phyloP scores from a whole-genome alignment of 1,284 basidiomycete species.

The Schizophyllum commune region DNA sequence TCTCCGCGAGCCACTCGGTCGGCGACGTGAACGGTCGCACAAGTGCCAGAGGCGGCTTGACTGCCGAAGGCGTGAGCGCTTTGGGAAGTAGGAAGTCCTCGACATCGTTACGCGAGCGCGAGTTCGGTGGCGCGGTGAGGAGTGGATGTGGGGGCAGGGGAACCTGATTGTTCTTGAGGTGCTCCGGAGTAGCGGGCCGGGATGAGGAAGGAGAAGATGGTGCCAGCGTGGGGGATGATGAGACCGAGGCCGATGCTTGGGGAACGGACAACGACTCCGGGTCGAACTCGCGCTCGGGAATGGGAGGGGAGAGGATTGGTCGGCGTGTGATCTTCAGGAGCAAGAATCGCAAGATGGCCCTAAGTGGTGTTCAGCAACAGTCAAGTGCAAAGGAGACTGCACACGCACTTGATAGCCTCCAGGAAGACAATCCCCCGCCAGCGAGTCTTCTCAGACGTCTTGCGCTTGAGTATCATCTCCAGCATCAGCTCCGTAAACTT shows the following conservation, averaged over 20 bases:
- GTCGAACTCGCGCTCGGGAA: slow-evolving; percentile 84
- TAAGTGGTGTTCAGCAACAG: slow-evolving; percentile 22
- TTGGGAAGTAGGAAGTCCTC: slow-evolving; percentile 78
- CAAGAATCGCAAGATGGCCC: slow-evolving; percentile 63
- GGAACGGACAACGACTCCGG: slow-evolving; percentile 56
- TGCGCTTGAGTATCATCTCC: slow-evolving; percentile 80
- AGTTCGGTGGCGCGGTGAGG: slow-evolving; percentile 43
- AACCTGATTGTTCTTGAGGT: slow-evolving; percentile 69
- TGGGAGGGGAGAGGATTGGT: slow-evolving; percentile 66
- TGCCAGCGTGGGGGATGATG: slow-evolving; percentile 49
- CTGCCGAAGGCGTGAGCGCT: slow-evolving; percentile 61
- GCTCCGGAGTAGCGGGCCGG: slow-evolving; percentile 56
- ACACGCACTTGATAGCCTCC: slow-evolving; percentile 72
- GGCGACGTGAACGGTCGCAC: slow-evolving; percentile 51
- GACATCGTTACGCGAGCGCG: slow-evolving; percentile 43
- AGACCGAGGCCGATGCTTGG: slow-evolving; percentile 35
- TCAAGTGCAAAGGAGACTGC: slow-evolving; percentile 2
- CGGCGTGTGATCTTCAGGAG: slow-evolving; percentile 67
- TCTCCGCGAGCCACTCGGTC: slow-evolving; percentile 66
- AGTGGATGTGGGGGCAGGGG: slow-evolving; percentile 55
- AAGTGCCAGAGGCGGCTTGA: slow-evolving; percentile 60
- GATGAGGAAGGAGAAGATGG: slow-evolving; percentile 48
- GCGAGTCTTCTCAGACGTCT: slow-evolving; percentile 47
- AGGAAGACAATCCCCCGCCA: slow-evolving; percentile 72
- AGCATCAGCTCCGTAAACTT: slow-evolving; percentile 75